Evolutionary conservation across 495 filamentous ascomycete species (phyloP), one percentile per base, ranked within the genome.

Genomic region (Talaromyces borbonicus): DNA sequence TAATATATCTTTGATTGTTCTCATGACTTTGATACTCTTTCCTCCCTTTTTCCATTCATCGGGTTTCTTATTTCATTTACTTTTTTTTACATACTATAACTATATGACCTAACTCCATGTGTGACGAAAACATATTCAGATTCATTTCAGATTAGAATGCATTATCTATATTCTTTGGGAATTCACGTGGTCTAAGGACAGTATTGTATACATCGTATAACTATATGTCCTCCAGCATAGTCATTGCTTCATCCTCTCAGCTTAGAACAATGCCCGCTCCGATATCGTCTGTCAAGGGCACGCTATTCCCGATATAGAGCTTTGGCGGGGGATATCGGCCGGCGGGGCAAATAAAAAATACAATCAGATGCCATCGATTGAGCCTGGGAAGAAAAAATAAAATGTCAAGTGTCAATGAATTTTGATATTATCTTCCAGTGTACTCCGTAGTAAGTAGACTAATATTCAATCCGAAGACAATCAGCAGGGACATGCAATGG

Each of bases 301-400:
- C 30, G 43, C 43, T 46, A 46, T 12, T 24, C 43, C 43, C 29
- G 43, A 46, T 46, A 22, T 29, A 19, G 20, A 35, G 20, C 30
- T 24, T 26, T 15, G 15, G 43, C 43, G 43, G 43, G 43, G 43
- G 12, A 12, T 23, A 35, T 46, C 43, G 29, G 43, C 29, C 43
- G 36, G 43, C 43, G 43, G 43, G 43, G 27, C 43, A 23, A 20
- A 33, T 41, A 23, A 41, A 41, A 41, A 24, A 41, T 22, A 35
- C 31, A 41, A 7, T 26, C 22, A 11, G 11, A 15, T 20, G 22
- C 31, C 30, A 20, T 38, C 8, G 3, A 22, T 4, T 22, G 18
- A 8, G 4, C 2, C 22, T n/a, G 16, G 19, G 6, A 20, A 20
- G 3, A 20, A 5, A 3, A 37, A 22, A 8, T 19, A 4, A 29